Percentiles rank a stretch among this genome's conserved stretches.
Conservation (phyloP, 345 rosid genomes). For the Hevea brasiliensis region DNA sequence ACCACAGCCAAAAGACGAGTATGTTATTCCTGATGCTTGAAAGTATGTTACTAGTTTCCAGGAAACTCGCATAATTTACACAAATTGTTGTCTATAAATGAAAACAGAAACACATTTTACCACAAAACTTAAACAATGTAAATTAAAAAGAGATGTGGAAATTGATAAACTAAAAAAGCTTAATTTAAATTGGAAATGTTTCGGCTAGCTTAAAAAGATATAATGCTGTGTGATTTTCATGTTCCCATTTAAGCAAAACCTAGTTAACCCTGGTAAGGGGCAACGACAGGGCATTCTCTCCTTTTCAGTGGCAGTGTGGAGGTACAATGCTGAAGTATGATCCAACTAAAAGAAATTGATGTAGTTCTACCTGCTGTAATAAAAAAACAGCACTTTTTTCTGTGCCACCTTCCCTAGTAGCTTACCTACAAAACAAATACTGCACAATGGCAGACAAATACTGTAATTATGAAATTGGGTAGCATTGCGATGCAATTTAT, state of each 20-base stretch:
- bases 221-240: background rate
- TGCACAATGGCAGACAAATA: constrained; percentile 17
- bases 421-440: constrained; percentile 16
- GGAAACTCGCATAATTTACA: constrained; percentile 27
- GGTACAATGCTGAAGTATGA: constrained; percentile 4
- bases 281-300: background rate
- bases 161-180: constrained; percentile 15
- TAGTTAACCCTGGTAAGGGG: constrained; percentile 4
- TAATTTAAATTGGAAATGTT: constrained; percentile 21
- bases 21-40: constrained; percentile 14
- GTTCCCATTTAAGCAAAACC: constrained; percentile 21
- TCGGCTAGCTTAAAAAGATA: constrained; percentile 14
- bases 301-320: constrained; percentile 8
- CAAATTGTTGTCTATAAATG: constrained; percentile 24
- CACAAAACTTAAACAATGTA: constrained; percentile 7
- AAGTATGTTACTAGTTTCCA: background rate
- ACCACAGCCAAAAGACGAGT: background rate
- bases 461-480: background rate
- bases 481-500: no score
- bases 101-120: constrained; percentile 21
- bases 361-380: constrained; percentile 1
- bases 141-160: background rate
- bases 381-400: background rate
- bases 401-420: constrained; percentile 7
- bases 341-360: background rate